Percentiles rank a stretch among this genome's conserved stretches.
Conservation (phyloP, 495 filamentous ascomycete species). For the Daldinia decipiens region DNA sequence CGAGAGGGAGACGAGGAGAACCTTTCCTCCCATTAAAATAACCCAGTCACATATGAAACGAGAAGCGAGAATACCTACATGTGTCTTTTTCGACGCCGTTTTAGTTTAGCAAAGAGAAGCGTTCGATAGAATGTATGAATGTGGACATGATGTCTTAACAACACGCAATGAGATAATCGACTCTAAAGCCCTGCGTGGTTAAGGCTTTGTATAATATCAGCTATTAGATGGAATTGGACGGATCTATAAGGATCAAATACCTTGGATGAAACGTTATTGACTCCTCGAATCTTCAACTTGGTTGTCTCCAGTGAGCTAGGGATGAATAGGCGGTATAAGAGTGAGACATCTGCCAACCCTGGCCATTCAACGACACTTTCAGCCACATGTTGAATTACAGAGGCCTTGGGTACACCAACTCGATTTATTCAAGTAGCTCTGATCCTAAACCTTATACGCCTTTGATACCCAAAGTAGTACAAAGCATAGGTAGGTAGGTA, state of each 20-base stretch:
- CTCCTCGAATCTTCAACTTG: background rate
- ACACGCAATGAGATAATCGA: background rate
- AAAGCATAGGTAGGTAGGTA: background rate
- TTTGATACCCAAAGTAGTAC: background rate
- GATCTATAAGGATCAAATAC: background rate
- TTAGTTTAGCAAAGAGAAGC: background rate
- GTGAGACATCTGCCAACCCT: background rate
- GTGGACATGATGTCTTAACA: background rate
- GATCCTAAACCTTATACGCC: background rate
- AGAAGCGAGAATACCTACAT: background rate
- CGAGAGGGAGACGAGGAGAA: too few species aligned
- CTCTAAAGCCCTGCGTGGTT: background rate
- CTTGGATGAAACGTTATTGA: background rate
- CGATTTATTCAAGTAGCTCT: background rate
- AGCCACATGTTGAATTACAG: background rate
- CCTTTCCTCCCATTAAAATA: background rate
- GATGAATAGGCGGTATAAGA: background rate
- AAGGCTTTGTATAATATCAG: background rate
- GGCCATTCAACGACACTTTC: background rate
- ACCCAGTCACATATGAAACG: background rate
- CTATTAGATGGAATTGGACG: background rate
- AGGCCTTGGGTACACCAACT: background rate
- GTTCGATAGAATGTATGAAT: too few species aligned
- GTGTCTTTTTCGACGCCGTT: background rate
- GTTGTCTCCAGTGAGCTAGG: background rate